Percentiles rank a stretch among this genome's conserved stretches.
phyloP scores from a whole-genome alignment of 345 rosid species.

The Schrenkiella parvula region DNA sequence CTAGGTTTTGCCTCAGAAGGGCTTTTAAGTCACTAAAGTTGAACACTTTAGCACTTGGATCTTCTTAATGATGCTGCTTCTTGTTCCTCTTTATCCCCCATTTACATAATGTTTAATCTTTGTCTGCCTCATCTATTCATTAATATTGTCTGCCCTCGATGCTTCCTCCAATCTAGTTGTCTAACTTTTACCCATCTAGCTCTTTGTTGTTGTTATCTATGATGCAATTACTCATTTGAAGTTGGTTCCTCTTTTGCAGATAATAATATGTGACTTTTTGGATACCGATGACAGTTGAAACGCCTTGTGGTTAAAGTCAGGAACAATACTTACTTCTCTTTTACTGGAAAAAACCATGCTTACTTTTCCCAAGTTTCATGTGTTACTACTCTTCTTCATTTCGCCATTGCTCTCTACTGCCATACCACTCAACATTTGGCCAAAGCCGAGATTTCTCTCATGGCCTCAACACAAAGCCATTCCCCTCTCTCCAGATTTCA shows the following conservation, averaged over 20 bases:
- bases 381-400: constrained; percentile 3
- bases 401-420: constrained; percentile 14
- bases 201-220: constrained; percentile 1
- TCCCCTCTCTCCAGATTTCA: constrained; percentile 47
- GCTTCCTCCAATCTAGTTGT: not conserved
- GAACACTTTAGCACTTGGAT: not conserved
- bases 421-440: constrained; percentile 57
- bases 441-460: constrained; percentile 55
- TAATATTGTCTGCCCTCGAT: too few species aligned
- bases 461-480: constrained; percentile 56
- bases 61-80: not conserved
- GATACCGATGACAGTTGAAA: not conserved
- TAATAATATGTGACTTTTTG: not conserved
- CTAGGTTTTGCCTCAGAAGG: not conserved
- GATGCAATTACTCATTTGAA: not conserved
- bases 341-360: not conserved
- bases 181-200: not conserved
- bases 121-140: too few species aligned
- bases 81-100: not conserved
- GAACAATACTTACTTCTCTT: not conserved
- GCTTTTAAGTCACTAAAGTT: not conserved
- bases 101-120: not conserved
- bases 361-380: not conserved
- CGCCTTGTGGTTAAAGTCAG: not conserved
- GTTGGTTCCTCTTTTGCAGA: not conserved